These are phyloP conservation scores for Wickerhamomyces hampshirensis DNA, from an alignment of 805 yeast genomes.

Conservation along the genomic window DNA sequence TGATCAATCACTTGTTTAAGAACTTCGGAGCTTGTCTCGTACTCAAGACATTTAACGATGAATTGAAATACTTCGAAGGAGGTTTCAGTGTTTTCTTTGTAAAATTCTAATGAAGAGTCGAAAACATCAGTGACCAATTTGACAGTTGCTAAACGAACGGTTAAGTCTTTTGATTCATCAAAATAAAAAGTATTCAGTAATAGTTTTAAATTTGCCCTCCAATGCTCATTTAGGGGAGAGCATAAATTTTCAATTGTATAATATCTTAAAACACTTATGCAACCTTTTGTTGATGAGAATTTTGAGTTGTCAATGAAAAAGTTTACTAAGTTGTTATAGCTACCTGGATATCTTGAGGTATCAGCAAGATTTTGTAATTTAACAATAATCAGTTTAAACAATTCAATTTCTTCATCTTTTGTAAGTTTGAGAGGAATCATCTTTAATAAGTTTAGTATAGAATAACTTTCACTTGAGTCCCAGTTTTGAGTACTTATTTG, in stretches of 20 bases:
- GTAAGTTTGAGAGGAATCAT: slow-evolving; percentile 22
- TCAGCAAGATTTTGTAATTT: slow-evolving; percentile 30
- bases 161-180: slow-evolving; percentile 18
- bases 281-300: slow-evolving; percentile 32
- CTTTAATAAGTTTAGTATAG: slow-evolving; percentile 13
- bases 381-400: slow-evolving; percentile 31
- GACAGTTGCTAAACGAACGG: slow-evolving; percentile 30
- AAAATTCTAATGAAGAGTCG: slow-evolving; percentile 17
- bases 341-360: slow-evolving; percentile 33
- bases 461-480: slow-evolving; percentile 27
- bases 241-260: slow-evolving; percentile 49
- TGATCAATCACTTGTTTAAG: slow-evolving; percentile 27
- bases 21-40: slow-evolving; percentile 23
- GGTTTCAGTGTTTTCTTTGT: slow-evolving; percentile 11
- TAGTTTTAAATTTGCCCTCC: slow-evolving; percentile 44
- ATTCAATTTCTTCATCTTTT: slow-evolving; percentile 27
- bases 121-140: slow-evolving; percentile 22
- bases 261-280: slow-evolving; percentile 41
- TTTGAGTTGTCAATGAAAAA: slow-evolving; percentile 36
- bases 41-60: slow-evolving; percentile 15
- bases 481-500: slow-evolving; percentile 32
- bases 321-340: slow-evolving; percentile 36
- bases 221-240: slow-evolving; percentile 44
- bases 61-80: slow-evolving; percentile 9
- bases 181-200: slow-evolving; percentile 43